Base-by-base conservation (phyloP, 2,329 filamentous ascomycete genomes). In the Bipolaris sorokiniana region DNA sequence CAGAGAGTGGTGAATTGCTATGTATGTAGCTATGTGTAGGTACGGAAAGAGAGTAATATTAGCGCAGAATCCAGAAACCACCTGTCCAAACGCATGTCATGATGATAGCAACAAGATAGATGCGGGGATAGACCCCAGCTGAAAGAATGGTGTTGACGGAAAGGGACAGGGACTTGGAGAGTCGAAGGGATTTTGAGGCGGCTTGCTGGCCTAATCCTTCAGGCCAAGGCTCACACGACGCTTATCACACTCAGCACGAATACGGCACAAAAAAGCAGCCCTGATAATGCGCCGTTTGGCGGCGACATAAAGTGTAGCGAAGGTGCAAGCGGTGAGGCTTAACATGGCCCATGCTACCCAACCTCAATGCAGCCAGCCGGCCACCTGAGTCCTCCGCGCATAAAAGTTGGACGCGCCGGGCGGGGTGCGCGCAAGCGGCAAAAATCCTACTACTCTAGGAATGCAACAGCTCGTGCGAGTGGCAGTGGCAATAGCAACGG, bases 11-110 rank as follows among this genome's bases (percentile, higher is more conserved):
- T 50, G 61, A 45, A 53, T 48, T 67, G 51, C 60, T 64, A 63
- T 69, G 61, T 64, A 64, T 69, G 59, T 65, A 63, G 68, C 28
- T 31, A 31, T 31, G 59, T 66, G 59, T 63, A 62, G 47, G 59
- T 31, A 40, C 52, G 48, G 49, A 51, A 60, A 67, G 63, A 62
- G 60, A 56, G 44, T 48, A 44, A 67, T 58, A 62, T 68, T 69
- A 61, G 54, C 56, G 58, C 47, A 59, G 20, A 37, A 44, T 50
- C 57, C 59, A 58, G 46, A 55, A 44, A 41, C 31, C 54, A 26
- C 58, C 54, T 63, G 57, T 53, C 11, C 56, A 44, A 16, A 44
- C 46, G 59, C 59, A 56, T 62, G 44, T 42, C 55, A 47, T 48
- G 47, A 52, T 52, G 56, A 28, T 48, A 41, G 52, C 53, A 60